Base-by-base conservation (phyloP, 2,329 filamentous ascomycete genomes). In the Phaeomoniella chlamydospora region DNA sequence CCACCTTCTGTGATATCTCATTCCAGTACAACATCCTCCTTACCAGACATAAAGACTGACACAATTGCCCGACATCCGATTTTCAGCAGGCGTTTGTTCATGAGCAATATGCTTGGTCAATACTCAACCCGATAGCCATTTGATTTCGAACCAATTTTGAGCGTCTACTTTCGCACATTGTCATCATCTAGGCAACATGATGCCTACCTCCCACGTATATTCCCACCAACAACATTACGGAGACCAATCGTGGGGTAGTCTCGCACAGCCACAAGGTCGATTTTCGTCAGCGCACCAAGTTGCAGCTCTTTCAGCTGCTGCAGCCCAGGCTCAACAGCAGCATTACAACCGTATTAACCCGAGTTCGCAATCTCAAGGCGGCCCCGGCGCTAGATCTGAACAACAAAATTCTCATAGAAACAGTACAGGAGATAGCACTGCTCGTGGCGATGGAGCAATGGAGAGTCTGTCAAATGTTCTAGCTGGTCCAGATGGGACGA, bases 311-410 rank as follows among this genome's bases (percentile, higher is more conserved):
- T 54, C 59, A 5, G 54, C 55, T 5, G 51, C 54, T 3, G 54
- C 59, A 2, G 53, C 61, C 3, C 51, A 53, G 4, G 55, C 60
- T 18, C 59, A 67, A 42, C 59, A 65, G 40, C 62, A 65, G 47
- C 69, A 79, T 55, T 87, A 84, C 59, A 80, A 72, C 54, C 79
- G 82, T 44, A 72, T 92, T 47, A 72, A 79, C 32, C 70, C 71
- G 49, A 75, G 67, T 22, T 44, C 77, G 76, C 50, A 76, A 72
- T 46, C 67, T 65, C 37, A 55, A 57, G 29, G 39, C 37, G 4
- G 39, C 43, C 11, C 36, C 34, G 18, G 16, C 13, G 26, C 15
- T 16, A 33, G 3, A 40, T 41, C 22, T 22, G 42, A 30, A 36
- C 37, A 22, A 16, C 37, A 15, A 35, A 35, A 13, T 12, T 12